Conservation (phyloP, 2,329 filamentous ascomycete species). For the Triangularia verruculosa region DNA sequence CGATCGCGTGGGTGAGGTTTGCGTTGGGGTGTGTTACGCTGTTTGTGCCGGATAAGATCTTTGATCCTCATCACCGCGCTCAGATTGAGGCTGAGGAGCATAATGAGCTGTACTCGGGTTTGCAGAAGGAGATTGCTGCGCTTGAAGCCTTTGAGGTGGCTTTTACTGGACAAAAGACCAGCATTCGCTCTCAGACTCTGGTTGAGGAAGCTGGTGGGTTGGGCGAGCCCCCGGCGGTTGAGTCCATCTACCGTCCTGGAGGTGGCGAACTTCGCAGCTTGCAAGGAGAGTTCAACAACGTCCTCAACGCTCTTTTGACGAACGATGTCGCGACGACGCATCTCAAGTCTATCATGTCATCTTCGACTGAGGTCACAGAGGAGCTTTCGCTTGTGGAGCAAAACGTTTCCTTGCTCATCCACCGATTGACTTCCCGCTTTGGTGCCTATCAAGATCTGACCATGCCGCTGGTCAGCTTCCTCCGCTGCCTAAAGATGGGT, state of each 20-base stretch:
- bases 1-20: conserved; percentile 72
- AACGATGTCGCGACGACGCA: conserved; percentile 42
- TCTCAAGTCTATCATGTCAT: conserved; percentile 33
- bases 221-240: conserved; percentile 63
- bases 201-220: conserved; percentile 60
- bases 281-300: conserved; percentile 78
- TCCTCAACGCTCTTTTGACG: conserved; percentile 63
- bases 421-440: conserved; percentile 67
- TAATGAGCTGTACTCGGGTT: conserved; percentile 50
- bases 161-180: conserved; percentile 67
- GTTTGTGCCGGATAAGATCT: conserved; percentile 81
- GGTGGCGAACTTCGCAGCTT: conserved; percentile 66
- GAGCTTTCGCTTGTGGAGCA: conserved; percentile 51
- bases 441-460: conserved; percentile 83
- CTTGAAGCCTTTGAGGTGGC: conserved; percentile 63
- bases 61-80: conserved; percentile 71
- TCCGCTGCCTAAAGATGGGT: conserved; percentile 76
- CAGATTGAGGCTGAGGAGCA: conserved; percentile 63
- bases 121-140: conserved; percentile 57
- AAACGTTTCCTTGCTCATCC: conserved; percentile 65
- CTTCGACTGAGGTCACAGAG: conserved; percentile 36
- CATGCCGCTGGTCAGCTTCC: conserved; percentile 70
- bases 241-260: conserved; percentile 68
- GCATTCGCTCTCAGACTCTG: conserved; percentile 62
- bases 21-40: conserved; percentile 71